phyloP scores from a whole-genome alignment of 139 green algal species.

The Tetraselmis chui region DNA sequence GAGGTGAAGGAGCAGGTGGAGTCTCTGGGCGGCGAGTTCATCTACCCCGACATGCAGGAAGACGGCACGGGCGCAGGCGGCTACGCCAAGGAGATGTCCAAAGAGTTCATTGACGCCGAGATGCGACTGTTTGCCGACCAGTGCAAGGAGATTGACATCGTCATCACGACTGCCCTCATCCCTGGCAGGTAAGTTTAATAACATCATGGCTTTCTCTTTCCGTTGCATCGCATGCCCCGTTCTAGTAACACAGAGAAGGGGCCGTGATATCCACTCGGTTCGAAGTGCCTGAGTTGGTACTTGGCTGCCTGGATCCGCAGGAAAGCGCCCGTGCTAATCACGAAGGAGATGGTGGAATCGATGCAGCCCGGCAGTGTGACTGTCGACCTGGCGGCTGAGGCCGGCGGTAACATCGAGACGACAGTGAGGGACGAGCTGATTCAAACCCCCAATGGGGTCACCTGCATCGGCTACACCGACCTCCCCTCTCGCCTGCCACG shows the following conservation, averaged over 20 bases:
- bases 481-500: constrained; percentile 72
- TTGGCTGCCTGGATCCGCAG: too few species aligned
- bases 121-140: constrained; percentile 62
- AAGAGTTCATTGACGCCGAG: constrained; percentile 73
- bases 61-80: constrained; percentile 62
- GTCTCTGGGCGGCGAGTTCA: constrained; percentile 76
- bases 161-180: constrained; percentile 76
- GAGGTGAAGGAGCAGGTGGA: constrained; percentile 55
- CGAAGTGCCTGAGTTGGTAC: too few species aligned
- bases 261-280: too few species aligned
- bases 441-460: constrained; percentile 50
- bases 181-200: not conserved
- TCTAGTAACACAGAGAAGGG: too few species aligned
- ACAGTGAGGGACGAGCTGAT: constrained; percentile 44
- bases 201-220: too few species aligned
- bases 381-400: constrained; percentile 83
- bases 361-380: constrained; percentile 75
- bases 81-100: constrained; percentile 81
- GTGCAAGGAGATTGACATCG: constrained; percentile 82
- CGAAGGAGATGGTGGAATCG: constrained; percentile 65
- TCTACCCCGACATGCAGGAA: constrained; percentile 74
- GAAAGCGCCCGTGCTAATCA: constrained; percentile 76
- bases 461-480: constrained; percentile 82
- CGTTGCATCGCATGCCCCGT: too few species aligned
- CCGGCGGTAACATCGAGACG: constrained; percentile 64